Conservation (phyloP, 495 filamentous ascomycete genomes). For the Aspergillus funiculosus region DNA sequence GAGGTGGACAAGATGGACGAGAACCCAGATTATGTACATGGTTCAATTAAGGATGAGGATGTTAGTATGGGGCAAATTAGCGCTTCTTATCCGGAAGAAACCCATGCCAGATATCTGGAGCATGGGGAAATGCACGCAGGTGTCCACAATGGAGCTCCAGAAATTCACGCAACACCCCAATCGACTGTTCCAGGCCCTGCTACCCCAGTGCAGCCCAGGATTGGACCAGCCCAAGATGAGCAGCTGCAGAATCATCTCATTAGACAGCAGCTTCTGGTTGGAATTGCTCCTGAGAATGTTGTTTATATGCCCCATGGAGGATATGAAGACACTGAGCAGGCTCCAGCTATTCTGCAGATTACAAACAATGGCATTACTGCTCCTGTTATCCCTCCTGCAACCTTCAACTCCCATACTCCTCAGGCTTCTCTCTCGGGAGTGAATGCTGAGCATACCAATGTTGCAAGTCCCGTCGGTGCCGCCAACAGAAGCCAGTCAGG, state of each 20-base stretch:
- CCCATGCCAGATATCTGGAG: not conserved
- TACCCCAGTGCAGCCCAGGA: not conserved
- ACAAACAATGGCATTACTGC: conserved; percentile 13
- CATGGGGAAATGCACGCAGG: not conserved
- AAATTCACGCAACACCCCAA: not conserved
- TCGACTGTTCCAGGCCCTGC: not conserved
- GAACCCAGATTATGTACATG: no score
- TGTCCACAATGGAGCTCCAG: not conserved
- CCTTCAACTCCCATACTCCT: conserved; percentile 11
- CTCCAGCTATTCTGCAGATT: conserved; percentile 18
- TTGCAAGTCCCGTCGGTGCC: no score
- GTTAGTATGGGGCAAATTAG: no score
- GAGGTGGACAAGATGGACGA: no score
- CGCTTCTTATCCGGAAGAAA: not conserved
- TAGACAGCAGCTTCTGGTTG: conserved; percentile 28
- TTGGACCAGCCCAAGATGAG: not conserved
- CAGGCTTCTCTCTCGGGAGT: no score
- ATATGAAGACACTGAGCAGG: not conserved
- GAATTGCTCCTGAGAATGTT: conserved; percentile 24
- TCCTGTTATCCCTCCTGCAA: conserved; percentile 21
- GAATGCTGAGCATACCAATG: no score
- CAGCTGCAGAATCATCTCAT: conserved; percentile 31
- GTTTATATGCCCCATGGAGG: conserved; percentile 15
- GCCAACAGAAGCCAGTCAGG: no score
- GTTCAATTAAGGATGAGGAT: no score